Percentiles rank a stretch among this genome's conserved stretches.
phyloP scores from a whole-genome alignment of 2,329 filamentous ascomycete species.

The Pseudogymnoascus sp. region DNA sequence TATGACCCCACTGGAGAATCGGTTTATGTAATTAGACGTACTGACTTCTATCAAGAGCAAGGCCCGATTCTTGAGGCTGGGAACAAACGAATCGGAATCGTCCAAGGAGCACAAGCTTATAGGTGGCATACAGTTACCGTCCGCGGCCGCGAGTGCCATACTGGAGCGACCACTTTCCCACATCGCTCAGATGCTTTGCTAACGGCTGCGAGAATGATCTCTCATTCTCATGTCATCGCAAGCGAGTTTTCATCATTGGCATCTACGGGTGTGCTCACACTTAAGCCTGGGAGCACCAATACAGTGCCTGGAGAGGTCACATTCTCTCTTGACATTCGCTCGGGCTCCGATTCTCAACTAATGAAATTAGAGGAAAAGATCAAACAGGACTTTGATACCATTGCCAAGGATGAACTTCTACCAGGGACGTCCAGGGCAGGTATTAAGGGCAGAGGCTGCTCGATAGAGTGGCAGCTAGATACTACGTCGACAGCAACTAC shows the following conservation, averaged over 20 bases:
- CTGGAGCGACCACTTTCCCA: conserved; percentile 62
- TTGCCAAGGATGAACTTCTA: conserved; percentile 49
- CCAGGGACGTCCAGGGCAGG: conserved; percentile 36
- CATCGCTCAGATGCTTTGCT: conserved; percentile 61
- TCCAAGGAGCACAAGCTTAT: conserved; percentile 66
- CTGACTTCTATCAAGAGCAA: conserved; percentile 42
- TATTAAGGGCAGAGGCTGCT: conserved; percentile 41
- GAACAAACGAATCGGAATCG: conserved; percentile 56
- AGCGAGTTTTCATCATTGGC: conserved; percentile 51
- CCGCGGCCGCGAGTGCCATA: conserved; percentile 60
- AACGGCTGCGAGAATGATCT: conserved; percentile 57
- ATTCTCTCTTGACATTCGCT: conserved; percentile 61
- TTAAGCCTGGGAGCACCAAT: conserved; percentile 61
- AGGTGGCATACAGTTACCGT: conserved; percentile 64
- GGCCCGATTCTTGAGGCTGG: conserved; percentile 63
- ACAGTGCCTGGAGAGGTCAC: conserved; percentile 61
- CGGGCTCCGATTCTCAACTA: conserved; percentile 47
- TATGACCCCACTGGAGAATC: not conserved
- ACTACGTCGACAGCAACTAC: conserved; percentile 51
- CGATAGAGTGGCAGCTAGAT: conserved; percentile 51
- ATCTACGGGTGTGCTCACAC: conserved; percentile 59
- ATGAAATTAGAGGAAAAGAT: conserved; percentile 48
- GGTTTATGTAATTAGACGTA: not conserved
- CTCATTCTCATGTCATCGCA: conserved; percentile 55
- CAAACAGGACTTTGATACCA: conserved; percentile 46